Conservation (phyloP, 257 asterid genomes). For the Coffea canephora region DNA sequence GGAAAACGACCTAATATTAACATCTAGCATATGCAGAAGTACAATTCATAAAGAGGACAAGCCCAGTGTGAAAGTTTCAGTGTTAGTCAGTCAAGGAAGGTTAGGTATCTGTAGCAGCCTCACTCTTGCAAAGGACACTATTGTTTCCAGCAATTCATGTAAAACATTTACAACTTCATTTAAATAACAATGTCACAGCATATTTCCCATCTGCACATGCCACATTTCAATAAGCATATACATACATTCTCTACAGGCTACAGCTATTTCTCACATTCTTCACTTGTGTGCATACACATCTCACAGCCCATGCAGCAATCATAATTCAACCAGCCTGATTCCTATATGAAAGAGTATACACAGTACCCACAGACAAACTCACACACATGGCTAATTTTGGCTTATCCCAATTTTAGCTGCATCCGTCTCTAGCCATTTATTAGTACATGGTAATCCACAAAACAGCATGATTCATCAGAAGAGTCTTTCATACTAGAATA, state of each 20-base stretch:
- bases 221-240: neutral
- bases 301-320: neutral
- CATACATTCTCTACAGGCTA: neutral
- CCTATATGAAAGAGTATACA: neutral
- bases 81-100: neutral
- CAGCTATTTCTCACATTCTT: neutral
- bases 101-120: neutral
- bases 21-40: neutral
- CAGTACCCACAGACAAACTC: neutral
- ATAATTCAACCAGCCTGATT: slow-evolving; percentile 1
- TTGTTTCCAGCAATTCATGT: neutral
- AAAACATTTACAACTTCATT: neutral
- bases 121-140: neutral
- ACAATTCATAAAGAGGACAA: neutral
- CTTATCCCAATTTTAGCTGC: neutral
- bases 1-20: neutral
- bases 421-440: neutral
- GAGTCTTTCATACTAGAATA: neutral
- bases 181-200: neutral
- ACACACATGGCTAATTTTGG: neutral
- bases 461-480: slow-evolving; percentile 1
- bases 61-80: neutral
- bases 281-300: neutral
- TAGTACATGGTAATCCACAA: neutral
- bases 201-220: too few species aligned